These are phyloP conservation scores for Talaromyces rugulosus DNA, from an alignment of 2,329 filamentous ascomycete genomes.

Conservation along the genomic window DNA sequence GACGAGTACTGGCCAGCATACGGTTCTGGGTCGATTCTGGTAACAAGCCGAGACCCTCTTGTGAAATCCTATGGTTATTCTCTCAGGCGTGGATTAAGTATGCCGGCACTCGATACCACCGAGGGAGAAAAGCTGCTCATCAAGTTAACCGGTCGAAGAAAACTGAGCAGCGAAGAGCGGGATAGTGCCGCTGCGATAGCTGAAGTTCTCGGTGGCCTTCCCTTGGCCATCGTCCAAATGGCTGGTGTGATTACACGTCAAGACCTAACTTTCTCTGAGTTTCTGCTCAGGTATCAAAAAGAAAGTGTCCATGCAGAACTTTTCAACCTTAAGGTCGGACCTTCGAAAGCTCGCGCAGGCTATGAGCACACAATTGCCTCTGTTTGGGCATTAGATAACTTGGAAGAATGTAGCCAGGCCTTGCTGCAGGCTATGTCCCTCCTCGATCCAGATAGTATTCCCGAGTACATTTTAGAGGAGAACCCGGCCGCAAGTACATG, in stretches of 20 bases:
- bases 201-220: slow-evolving; percentile 3
- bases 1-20: neutral
- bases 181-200: neutral
- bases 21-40: slow-evolving; percentile 1
- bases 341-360: neutral
- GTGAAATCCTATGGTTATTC: slow-evolving; percentile 2
- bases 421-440: slow-evolving; percentile 1
- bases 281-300: neutral
- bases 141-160: neutral
- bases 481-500: neutral
- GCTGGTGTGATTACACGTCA: slow-evolving; percentile 5
- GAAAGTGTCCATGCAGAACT: neutral
- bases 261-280: slow-evolving; percentile 6
- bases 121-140: neutral
- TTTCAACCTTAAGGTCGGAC: neutral
- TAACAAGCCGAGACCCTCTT: slow-evolving; percentile 5
- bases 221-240: slow-evolving; percentile 4
- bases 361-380: slow-evolving; percentile 3
- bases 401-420: neutral
- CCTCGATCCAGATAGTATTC: neutral
- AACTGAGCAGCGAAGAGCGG: neutral
- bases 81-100: neutral
- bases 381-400: slow-evolving; percentile 4
- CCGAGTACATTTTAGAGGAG: slow-evolving; percentile 1
- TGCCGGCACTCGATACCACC: neutral